Percentiles rank a stretch among this genome's conserved stretches.
phyloP scores from a whole-genome alignment of 2,329 filamentous ascomycete genomes.

The Scytalidium sp. region DNA sequence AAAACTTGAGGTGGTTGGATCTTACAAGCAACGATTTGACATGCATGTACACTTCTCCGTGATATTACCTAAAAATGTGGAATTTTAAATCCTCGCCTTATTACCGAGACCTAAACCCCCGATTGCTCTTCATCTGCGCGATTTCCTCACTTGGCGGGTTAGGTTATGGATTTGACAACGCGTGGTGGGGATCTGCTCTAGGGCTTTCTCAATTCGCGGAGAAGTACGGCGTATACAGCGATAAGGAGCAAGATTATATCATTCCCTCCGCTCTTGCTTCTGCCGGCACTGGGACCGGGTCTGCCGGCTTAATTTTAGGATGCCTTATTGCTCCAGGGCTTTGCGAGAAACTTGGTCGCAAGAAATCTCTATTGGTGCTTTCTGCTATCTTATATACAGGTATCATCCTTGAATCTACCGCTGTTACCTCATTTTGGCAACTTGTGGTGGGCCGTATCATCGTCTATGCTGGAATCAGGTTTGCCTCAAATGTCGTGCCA shows the following conservation, averaged over 20 bases:
- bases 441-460: constrained; percentile 2
- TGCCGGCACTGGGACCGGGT: constrained; percentile 1
- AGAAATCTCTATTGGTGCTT: neutral
- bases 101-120: no score
- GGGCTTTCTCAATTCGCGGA: constrained; percentile 1
- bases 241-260: neutral
- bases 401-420: neutral
- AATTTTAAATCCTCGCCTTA: no score
- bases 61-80: no score
- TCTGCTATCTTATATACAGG: neutral
- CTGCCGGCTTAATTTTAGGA: constrained; percentile 1
- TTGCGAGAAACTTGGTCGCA: neutral
- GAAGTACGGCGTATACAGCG: neutral
- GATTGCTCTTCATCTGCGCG: no score
- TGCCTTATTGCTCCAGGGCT: neutral
- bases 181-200: neutral
- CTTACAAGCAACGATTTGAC: no score
- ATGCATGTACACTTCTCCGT: no score
- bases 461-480: constrained; percentile 1
- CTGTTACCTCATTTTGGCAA: neutral
- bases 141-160: neutral
- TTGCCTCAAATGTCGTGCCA: constrained; percentile 1
- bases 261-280: neutral
- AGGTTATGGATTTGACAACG: constrained; percentile 2
- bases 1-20: no score